Percentiles rank a stretch among this genome's conserved stretches.
Conservation (phyloP, 306 rosid species). For the Oxytropis ochrocephala region DNA sequence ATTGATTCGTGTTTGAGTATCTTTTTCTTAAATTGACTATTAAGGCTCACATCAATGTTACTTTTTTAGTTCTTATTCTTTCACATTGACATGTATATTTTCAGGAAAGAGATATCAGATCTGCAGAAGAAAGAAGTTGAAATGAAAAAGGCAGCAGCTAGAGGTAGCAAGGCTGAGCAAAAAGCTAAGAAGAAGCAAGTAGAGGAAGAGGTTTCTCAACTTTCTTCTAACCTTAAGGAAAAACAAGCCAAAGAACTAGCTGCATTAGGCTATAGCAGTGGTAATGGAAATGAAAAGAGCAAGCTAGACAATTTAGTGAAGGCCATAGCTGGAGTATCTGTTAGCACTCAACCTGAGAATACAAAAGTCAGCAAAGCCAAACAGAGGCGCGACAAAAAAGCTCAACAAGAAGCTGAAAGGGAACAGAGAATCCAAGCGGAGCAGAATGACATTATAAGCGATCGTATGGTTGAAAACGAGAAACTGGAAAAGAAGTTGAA, state of each 20-base stretch:
- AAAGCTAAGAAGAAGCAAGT: slow-evolving; percentile 88
- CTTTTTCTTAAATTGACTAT: neutral
- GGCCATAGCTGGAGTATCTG: slow-evolving; percentile 84
- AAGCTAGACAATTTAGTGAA: slow-evolving; percentile 70
- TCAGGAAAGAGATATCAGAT: slow-evolving; percentile 74
- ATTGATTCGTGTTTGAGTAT: neutral
- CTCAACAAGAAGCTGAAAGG: slow-evolving; percentile 84
- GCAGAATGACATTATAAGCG: slow-evolving; percentile 62
- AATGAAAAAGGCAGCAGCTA: slow-evolving; percentile 79
- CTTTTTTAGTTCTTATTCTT: neutral
- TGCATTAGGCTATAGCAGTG: slow-evolving; percentile 56
- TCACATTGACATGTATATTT: slow-evolving; percentile 3
- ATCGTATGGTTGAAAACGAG: slow-evolving; percentile 67
- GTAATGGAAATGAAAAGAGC: slow-evolving; percentile 44
- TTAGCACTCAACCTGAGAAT: slow-evolving; percentile 49
- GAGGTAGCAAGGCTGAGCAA: slow-evolving; percentile 96
- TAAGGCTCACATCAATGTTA: neutral
- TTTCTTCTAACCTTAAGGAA: slow-evolving; percentile 67
- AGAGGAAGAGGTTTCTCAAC: slow-evolving; percentile 81
- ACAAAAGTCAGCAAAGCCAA: slow-evolving; percentile 64
- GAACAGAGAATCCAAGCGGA: slow-evolving; percentile 85
- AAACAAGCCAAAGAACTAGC: slow-evolving; percentile 63
- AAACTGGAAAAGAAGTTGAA: slow-evolving; percentile 69
- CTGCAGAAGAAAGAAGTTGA: slow-evolving; percentile 79
- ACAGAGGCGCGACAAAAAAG: slow-evolving; percentile 63